Percentiles rank a stretch among this genome's conserved stretches.
Conservation (phyloP, 2,329 filamentous ascomycete genomes). For the Trichoderma citrinoviride region DNA sequence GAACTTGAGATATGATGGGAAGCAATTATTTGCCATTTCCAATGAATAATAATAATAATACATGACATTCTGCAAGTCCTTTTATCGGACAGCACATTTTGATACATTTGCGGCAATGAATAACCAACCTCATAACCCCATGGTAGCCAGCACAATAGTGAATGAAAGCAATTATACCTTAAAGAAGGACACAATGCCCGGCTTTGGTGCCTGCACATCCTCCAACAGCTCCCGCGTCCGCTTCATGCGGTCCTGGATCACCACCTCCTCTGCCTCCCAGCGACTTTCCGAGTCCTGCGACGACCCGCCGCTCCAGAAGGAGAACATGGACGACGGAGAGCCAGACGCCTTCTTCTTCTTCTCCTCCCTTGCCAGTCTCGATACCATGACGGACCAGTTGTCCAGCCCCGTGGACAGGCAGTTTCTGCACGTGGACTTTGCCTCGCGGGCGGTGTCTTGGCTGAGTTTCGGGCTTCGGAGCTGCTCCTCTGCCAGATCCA, state of each 20-base stretch:
- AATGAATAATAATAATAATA: conserved; percentile 4
- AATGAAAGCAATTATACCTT: conserved; percentile 35
- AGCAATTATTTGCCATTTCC: background rate
- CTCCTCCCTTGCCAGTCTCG: conserved; percentile 57
- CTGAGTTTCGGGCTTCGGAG: conserved; percentile 44
- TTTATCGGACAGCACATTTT: background rate
- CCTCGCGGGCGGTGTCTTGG: conserved; percentile 28
- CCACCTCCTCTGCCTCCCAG: conserved; percentile 55
- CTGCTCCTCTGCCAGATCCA: conserved; percentile 73
- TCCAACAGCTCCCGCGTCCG: conserved; percentile 54
- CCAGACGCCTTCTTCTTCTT: conserved; percentile 39
- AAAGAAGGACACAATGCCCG: conserved; percentile 40
- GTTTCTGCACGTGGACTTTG: conserved; percentile 63
- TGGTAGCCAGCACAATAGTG: background rate
- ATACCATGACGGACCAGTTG: conserved; percentile 83
- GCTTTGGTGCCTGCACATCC: conserved; percentile 41
- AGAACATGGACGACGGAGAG: conserved; percentile 34
- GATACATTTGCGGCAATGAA: background rate
- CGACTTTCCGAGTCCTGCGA: conserved; percentile 41
- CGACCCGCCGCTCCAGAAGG: conserved; percentile 38
- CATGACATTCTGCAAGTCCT: background rate
- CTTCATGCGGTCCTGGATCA: conserved; percentile 51
- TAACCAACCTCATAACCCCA: background rate
- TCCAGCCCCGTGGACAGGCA: conserved; percentile 73
- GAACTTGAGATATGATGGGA: background rate